These are phyloP conservation scores for Cryptococcus floricola DNA, from an alignment of 1,284 basidiomycete genomes.

Conservation along the genomic window DNA sequence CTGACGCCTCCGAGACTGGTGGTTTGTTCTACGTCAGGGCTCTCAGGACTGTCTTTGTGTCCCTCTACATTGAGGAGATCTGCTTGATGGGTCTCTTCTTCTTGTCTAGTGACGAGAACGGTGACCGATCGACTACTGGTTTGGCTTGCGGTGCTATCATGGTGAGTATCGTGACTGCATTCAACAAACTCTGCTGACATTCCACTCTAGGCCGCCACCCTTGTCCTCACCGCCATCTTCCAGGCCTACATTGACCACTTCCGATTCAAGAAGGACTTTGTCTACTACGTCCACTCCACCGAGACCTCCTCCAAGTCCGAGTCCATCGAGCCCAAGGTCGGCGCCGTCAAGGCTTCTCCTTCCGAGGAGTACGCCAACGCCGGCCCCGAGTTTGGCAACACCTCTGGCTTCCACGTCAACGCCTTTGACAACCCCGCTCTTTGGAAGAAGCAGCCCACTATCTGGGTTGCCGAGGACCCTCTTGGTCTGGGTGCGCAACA, in stretches of 20 bases:
- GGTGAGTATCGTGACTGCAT: conserved; percentile 19
- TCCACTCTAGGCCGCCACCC: conserved; percentile 24
- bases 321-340: conserved; percentile 17
- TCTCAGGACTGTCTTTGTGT: conserved; percentile 47
- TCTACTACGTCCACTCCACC: conserved; percentile 33
- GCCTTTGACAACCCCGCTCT: conserved; percentile 50
- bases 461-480: conserved; percentile 49
- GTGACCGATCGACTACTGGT: conserved; percentile 35
- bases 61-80: conserved; percentile 45
- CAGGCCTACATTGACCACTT: conserved; percentile 46
- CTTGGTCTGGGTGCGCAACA: conserved; percentile 46
- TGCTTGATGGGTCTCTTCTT: conserved; percentile 48
- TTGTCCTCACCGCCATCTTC: conserved; percentile 34
- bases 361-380: conserved; percentile 26
- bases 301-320: conserved; percentile 15
- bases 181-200: neutral
- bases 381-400: conserved; percentile 38
- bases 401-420: conserved; percentile 36
- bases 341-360: conserved; percentile 10
- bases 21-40: conserved; percentile 49
- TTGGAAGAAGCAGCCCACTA: conserved; percentile 47
- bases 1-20: conserved; percentile 46
- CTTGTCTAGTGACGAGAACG: conserved; percentile 34
- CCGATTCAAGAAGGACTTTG: conserved; percentile 35
- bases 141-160: conserved; percentile 46